Base-by-base conservation (phyloP, 225 moss, liverwort and hornwort genomes). In the Anthoceros angustus region DNA sequence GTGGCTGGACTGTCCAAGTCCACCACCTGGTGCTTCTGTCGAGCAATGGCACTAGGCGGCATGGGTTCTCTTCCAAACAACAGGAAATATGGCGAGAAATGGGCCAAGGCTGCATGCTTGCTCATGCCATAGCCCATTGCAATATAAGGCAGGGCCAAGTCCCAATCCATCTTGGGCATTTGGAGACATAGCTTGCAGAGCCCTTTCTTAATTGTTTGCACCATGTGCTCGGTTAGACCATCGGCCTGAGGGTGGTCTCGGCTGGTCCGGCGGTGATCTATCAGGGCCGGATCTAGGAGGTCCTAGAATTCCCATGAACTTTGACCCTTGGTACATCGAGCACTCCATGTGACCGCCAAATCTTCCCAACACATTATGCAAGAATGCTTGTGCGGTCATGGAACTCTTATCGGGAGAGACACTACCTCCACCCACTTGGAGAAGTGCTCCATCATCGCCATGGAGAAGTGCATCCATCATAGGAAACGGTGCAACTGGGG, bases 341-440 rank as follows among this genome's bases (percentile, higher is more conserved):
- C 3, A 66, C 21, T 66, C 50, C 26, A 0, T 0, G 65, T 4
- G 64, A 2, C 6, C 14, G 5, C 49, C 49, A 11, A 50, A 50
- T 20, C 49, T 8, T 14, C 49, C 20, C 14, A 50, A 39, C 2
- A 71, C 39, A 0, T n/a, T 4, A 14, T 60, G 32, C 12, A 71
- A 26, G 18, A 49, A 45, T 0, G 43, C 25, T 2, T 66, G 42
- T 3, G 26, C 20, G 42, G 65, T 42, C 5, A 12, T 41, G 8
- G 65, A 49, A 11, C 5, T 20, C 41, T 66, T 5, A 65, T n/a
- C 14, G 5, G 49, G 49, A 71, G 5, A 3, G 49, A 5, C 4
- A 71, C 48, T 10, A 71, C 7, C 25, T 71, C 49, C 16, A 71
- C 24, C 39, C 65, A 71, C 49, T 71, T 71, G 0, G 42, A 66